Conservation (phyloP, 1,139 yeast genomes). For the Yamadazyma trypodendri region DNA sequence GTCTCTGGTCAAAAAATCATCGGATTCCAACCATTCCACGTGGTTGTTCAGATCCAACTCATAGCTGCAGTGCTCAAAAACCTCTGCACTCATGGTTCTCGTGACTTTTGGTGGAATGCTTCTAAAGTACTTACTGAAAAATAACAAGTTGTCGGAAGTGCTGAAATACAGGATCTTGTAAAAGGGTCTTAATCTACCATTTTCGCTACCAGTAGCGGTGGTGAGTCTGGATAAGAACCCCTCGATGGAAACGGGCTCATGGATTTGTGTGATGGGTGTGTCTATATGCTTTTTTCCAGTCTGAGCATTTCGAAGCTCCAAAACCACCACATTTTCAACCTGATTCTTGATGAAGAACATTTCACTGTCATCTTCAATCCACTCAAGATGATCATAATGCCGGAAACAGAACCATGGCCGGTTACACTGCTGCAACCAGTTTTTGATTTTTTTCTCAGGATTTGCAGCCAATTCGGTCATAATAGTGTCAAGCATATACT, state of each 20-base stretch:
- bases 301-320: constrained; percentile 57
- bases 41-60: constrained; percentile 48
- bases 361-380: constrained; percentile 60
- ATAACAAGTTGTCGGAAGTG: constrained; percentile 59
- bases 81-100: constrained; percentile 23
- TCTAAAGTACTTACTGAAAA: constrained; percentile 53
- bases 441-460: constrained; percentile 1
- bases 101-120: constrained; percentile 63
- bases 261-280: neutral
- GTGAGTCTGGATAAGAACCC: constrained; percentile 70
- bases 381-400: constrained; percentile 72
- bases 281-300: constrained; percentile 5
- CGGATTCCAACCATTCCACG: constrained; percentile 56
- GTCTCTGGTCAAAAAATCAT: constrained; percentile 53
- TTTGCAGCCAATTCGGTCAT: constrained; percentile 6
- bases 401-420: constrained; percentile 57
- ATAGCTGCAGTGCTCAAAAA: constrained; percentile 53
- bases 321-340: constrained; percentile 26
- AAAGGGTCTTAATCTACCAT: constrained; percentile 42
- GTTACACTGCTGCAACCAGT: constrained; percentile 9
- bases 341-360: constrained; percentile 36
- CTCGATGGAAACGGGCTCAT: constrained; percentile 70
- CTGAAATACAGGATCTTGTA: constrained; percentile 61
- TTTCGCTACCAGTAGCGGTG: constrained; percentile 47
- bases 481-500: constrained; percentile 29